Percentiles rank a stretch among this genome's conserved stretches.
Conservation (phyloP, 768 basidiomycete genomes). For the Podaxis sp. region DNA sequence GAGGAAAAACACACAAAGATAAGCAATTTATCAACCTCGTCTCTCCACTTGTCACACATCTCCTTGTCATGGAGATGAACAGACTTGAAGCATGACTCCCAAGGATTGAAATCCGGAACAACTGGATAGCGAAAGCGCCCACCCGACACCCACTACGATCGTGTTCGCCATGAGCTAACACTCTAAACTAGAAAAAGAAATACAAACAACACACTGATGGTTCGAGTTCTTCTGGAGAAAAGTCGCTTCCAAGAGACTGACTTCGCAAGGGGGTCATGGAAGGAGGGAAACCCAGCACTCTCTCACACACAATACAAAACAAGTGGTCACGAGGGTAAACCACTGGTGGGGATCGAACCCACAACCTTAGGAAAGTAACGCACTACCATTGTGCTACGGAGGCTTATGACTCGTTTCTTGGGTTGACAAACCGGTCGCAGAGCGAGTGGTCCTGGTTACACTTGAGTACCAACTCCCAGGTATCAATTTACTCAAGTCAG, state of each 20-base stretch:
- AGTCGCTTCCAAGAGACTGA: slow-evolving; percentile 1
- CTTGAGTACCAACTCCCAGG: too few relatives aligned
- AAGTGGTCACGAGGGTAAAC: too few relatives aligned
- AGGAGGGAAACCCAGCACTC: background rate
- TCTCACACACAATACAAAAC: too few relatives aligned
- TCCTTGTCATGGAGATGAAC: slow-evolving; percentile 10
- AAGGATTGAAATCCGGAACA: background rate
- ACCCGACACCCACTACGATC: background rate
- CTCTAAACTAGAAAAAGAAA: background rate
- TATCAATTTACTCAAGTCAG: too few relatives aligned
- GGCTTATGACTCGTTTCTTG: too few relatives aligned
- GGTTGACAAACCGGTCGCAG: too few relatives aligned
- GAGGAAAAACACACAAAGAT: slow-evolving; percentile 9
- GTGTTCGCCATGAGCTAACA: background rate
- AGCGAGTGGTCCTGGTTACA: too few relatives aligned
- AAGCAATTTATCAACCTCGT: slow-evolving; percentile 14
- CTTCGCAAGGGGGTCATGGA: background rate
- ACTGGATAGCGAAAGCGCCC: background rate
- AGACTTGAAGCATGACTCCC: slow-evolving; percentile 3
- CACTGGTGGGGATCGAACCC: too few relatives aligned
- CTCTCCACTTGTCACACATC: slow-evolving; percentile 10
- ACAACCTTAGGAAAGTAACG: too few relatives aligned
- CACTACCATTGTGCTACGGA: too few relatives aligned
- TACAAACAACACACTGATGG: background rate
- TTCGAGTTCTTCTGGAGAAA: slow-evolving; percentile 2